Evolutionary conservation across 139 green algal genomes (phyloP), one percentile per base, ranked within the genome.

Genomic region (Penium margaritaceum): DNA sequence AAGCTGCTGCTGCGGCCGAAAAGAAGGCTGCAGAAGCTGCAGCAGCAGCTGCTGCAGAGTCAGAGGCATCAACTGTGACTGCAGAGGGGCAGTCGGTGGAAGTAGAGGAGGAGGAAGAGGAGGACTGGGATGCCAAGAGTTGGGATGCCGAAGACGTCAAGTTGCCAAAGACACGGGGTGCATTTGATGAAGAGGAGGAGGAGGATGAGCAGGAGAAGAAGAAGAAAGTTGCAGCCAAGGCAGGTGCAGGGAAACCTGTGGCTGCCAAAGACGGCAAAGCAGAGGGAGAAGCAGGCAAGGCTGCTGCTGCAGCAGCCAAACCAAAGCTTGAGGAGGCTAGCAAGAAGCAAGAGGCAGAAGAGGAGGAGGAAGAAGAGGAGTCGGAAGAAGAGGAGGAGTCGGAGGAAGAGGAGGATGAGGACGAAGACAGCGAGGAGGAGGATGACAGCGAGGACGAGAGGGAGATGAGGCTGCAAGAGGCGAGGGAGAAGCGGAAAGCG

Each of bases 341-440:
- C n/a, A n/a, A n/a, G n/a, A n/a, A n/a, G n/a, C n/a, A 70, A 70
- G 63, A 15, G 41, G 65, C 70, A n/a, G n/a, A n/a, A n/a, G n/a
- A 63, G 35, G 53, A 65, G 43, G 71, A 84, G 53, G 75, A 84
- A 47, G 36, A 53, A 14, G 37, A 35, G 17, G 41, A 74, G 66
- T 37, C 43, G 5, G 69, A 76, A 21, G 37, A 36, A 5, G 67
- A 34, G 63, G 63, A 72, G 2, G 63, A 77, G 12, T 30, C 15
- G 32, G 57, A 77, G 29, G 58, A 77, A 9, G 33, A 84, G 3
- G 83, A 86, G 2, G 78, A 87, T 27, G 32, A 60, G 17, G 63
- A 76, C 14, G 73, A 80, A 0, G 69, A 83, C 74, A 70, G 60
- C n/a, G 88, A 95, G 73, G 88, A 72, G 55, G 65, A 77, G 63